Base-by-base conservation (phyloP, 2,329 filamentous ascomycete species). In the Ophiostoma montium region DNA sequence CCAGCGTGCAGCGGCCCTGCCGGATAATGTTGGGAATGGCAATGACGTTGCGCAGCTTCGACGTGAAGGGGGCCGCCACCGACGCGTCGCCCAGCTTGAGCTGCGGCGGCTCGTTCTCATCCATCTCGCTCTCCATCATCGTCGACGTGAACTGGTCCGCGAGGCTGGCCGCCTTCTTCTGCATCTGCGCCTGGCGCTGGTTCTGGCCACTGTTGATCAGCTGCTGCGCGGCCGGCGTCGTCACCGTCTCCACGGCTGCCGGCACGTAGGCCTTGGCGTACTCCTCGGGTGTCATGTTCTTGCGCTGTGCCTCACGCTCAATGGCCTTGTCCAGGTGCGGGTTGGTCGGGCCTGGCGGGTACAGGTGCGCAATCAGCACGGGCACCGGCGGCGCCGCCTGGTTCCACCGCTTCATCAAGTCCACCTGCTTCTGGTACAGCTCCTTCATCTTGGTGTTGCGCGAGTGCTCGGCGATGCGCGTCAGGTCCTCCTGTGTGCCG, bases 401-500 rank as follows among this genome's bases (percentile, higher is more conserved):
- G 63, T 94, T 95, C 75, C 96, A 98, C 55, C 90, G 80, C 62
- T 84, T 78, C 86, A 98, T 95, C 64, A 98, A 75, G 43, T 81
- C 72, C 50, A 84, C 76, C 65, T 98, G 92, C 72, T 98, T 96
- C 70, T 96, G 87, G 63, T 98, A 98, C 55, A 98, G 78, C 56
- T 95, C 89, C 74, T 95, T 96, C 86, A 98, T 94, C 74, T 88
- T 94, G 36, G 84, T 94, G 65, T 88, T 94, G 58, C 92, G 84
- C 60, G 84, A 82, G 66, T 98, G 89, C 61, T 96, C 92, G 23
- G 85, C 83, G 58, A 98, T 98, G 63, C 83, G 88, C 50, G 81
- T 82, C 48, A 98, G 75, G 62, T 96, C 92, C 19, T 96, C 86
- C 56, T 81, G 83, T 1, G 89, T 94, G 54, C 92, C 92, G 65